Evolutionary conservation across 2,329 filamentous ascomycete species (phyloP).

Genomic region (Curvularia hawaiiensis): DNA sequence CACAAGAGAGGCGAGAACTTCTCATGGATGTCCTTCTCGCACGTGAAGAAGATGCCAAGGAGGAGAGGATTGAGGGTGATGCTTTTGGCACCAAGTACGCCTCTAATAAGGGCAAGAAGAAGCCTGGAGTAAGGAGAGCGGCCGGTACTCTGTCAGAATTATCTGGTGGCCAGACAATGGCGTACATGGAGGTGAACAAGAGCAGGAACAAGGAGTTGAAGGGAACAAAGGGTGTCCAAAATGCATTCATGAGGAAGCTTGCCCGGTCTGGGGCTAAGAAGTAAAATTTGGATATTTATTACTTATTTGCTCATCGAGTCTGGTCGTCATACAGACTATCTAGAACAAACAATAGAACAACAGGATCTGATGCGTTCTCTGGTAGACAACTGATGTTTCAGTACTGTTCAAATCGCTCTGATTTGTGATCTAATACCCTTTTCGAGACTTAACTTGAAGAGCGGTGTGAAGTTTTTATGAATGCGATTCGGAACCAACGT

Average conservation of each 20-base stretch:
- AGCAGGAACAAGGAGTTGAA: conserved; percentile 55
- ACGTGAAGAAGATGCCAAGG: conserved; percentile 72
- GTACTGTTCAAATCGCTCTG: background rate
- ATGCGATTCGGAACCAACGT: background rate
- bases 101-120: conserved; percentile 48
- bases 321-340: background rate
- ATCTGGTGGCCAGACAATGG: conserved; percentile 94
- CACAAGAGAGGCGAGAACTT: conserved; percentile 81
- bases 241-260: conserved; percentile 53
- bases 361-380: background rate
- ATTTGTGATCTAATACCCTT: background rate
- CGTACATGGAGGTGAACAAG: conserved; percentile 64
- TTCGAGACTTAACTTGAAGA: background rate
- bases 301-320: background rate
- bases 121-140: conserved; percentile 73
- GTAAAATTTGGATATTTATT: background rate
- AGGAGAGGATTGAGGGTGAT: conserved; percentile 73
- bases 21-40: conserved; percentile 89
- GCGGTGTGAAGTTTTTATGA: background rate
- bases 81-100: conserved; percentile 61
- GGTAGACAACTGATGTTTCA: background rate
- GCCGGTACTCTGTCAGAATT: conserved; percentile 86
- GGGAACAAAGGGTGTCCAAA: conserved; percentile 45
- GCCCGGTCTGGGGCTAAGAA: conserved; percentile 24
- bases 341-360: background rate